These are phyloP conservation scores for Oryza officinalis DNA, from an alignment of 176 grass and related monocot genomes.

Conservation along the genomic window DNA sequence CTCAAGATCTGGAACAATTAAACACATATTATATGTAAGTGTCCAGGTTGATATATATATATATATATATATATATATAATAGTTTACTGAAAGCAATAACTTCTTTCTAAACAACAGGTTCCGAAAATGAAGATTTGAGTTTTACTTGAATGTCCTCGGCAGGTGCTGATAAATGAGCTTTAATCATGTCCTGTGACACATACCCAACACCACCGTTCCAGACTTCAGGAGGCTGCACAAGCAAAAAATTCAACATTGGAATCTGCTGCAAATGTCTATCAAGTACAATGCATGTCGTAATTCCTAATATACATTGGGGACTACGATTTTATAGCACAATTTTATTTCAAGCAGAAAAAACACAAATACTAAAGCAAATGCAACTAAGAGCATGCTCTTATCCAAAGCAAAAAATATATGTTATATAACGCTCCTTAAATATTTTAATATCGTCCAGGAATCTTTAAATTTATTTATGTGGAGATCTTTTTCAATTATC, in stretches of 20 bases:
- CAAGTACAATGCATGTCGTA: not conserved
- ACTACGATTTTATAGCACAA: not conserved
- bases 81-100: not conserved
- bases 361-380: not conserved
- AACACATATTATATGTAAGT: not conserved
- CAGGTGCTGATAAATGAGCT: slow-evolving; percentile 70
- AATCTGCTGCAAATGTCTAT: not conserved
- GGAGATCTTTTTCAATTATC: not conserved
- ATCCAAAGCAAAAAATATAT: not conserved
- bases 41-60: not conserved
- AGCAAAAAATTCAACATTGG: slow-evolving; percentile 32
- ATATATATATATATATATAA: not conserved
- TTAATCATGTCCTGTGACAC: slow-evolving; percentile 91
- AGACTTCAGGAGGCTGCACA: slow-evolving; percentile 77
- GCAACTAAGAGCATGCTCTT: not conserved
- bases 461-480: not conserved
- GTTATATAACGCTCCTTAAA: not conserved
- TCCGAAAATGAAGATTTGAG: not conserved
- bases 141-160: slow-evolving; percentile 78
- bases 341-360: slow-evolving; percentile 1
- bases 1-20: slow-evolving; percentile 66
- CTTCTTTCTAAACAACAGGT: not conserved
- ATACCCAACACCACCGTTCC: slow-evolving; percentile 92
- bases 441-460: not conserved
- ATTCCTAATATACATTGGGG: not conserved